Conservation (phyloP, 192 early-diverging fungal genomes). For the Lunasporangiospora selenospora region DNA sequence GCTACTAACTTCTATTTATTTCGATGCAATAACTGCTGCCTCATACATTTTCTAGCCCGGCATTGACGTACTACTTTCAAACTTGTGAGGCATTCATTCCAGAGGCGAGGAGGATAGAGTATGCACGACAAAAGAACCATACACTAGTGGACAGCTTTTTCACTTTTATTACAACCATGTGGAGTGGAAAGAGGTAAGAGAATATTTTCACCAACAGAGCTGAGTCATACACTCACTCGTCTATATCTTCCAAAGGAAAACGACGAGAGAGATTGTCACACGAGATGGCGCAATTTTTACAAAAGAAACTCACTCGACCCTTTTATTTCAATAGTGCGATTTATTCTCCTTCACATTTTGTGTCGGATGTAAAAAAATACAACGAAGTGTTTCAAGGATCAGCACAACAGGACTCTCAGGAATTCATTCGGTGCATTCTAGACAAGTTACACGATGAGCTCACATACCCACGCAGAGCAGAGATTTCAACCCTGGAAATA, state of each 20-base stretch:
- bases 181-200: slow-evolving; percentile 49
- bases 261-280: no score
- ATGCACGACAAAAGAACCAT: slow-evolving; percentile 37
- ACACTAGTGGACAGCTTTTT: slow-evolving; percentile 43
- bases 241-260: no score
- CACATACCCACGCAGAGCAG: slow-evolving; percentile 30
- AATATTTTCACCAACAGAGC: no score
- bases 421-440: slow-evolving; percentile 50
- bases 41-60: slow-evolving; percentile 24
- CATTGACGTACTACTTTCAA: slow-evolving; percentile 37
- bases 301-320: background rate
- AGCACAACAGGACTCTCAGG: slow-evolving; percentile 50
- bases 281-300: no score
- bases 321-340: slow-evolving; percentile 25
- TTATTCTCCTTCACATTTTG: slow-evolving; percentile 31
- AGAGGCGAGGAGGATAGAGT: slow-evolving; percentile 30
- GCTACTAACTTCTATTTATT: background rate
- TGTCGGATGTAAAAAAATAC: slow-evolving; percentile 45
- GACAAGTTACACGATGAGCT: slow-evolving; percentile 51
- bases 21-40: background rate
- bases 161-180: slow-evolving; percentile 46
- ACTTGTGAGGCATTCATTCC: slow-evolving; percentile 51
- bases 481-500: background rate
- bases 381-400: slow-evolving; percentile 47
- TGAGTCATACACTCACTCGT: no score